Evolutionary conservation across 768 basidiomycete species (phyloP), one percentile per base, ranked within the genome.

Genomic region (Zangia roseola): DNA sequence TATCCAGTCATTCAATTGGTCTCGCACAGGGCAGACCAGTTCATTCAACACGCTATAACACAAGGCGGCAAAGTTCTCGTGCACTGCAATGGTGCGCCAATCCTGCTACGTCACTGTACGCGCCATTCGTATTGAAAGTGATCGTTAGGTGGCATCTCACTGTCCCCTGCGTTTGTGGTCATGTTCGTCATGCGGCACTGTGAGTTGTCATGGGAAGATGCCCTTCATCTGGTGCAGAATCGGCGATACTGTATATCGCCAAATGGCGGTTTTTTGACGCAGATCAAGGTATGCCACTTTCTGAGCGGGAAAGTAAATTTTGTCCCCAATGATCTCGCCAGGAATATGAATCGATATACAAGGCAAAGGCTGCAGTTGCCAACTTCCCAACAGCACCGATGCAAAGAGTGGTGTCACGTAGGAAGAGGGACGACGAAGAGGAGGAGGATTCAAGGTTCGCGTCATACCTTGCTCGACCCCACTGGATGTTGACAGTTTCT

Each of bases 341-440:
- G 91, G 93, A 94, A 73, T 95, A 94, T 56, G 91, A 94, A 68
- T 88, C 91, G 5, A 95, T 95, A 62, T 91, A 94, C 64, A 84
- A 81, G 58, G 93, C 93, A 9, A 81, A 74, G 47, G 73, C 81
- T 20, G 88, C 88, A 0, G 76, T 91, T 26, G 81, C 82, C 5
- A 69, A 73, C 3, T 86, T 79, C 58, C 83, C 83, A 1, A 54
- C 64, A 13, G 70, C 67, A 25, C 61, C 65, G 4, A 57, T 62
- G 43, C 72, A 76, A 45, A 72, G 76, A 44, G 63, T 72, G 8
- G 75, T 75, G 2, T 67, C 77, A 10, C 72, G 80, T 48, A 79
- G 89, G 58, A 91, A 91, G 63, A 76, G 91, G 31, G 80, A 76
- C 19, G 84, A 88, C 10, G 88, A 88, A 5, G 87, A 88, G 40